Evolutionary conservation across 2,329 filamentous ascomycete species (phyloP), one percentile per base, ranked within the genome.

Genomic region (Aspergillaceae sp.): DNA sequence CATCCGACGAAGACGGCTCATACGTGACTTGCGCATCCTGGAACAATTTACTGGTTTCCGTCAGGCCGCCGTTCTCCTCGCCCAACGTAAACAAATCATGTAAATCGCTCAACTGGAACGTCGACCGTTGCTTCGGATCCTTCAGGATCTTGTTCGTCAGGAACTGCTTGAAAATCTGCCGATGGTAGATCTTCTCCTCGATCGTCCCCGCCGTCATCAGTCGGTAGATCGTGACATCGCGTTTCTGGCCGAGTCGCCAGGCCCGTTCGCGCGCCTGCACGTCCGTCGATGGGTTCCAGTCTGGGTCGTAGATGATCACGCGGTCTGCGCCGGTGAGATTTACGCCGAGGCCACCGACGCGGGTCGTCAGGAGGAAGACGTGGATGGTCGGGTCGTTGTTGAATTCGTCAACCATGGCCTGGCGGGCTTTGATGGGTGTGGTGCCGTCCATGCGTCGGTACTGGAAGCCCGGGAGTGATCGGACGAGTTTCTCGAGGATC

Each of bases 171-270:
- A 94, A 98, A 43, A 98, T 92, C 61, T 98, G 92, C 10, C 94
- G 85, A 65, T 98, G 91, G 52, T 97, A 98, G 29, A 98, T 98
- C 71, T 98, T 98, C 67, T 98, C 92, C 62, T 98, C 92, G 27
- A 98, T 98, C 0, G 94, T 98, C 1, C 92, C 92, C 4, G 91
- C 88, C 3, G 88, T 95, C 86, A 98, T 94, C n/a, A 98, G 76
- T 33, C 94, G 85, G 64, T 96, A 98, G 26, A 98, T 95, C 4
- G 88, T 90, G 29, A 98, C 92, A 41, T 95, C 88, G 45, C 86
- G 84, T 66, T 94, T 96, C 69, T 98, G 92, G 0, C 92, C 92
- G 2, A 98, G 72, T 47, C 92, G 82, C 92, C 92, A 98, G 4
- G 94, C 92, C 59, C 92, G 80, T 67, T 98, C 92, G 41, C 92